These are phyloP conservation scores for Brachypodium distachyon DNA, from an alignment of 202 grass and related monocot species.

Conservation along the genomic window DNA sequence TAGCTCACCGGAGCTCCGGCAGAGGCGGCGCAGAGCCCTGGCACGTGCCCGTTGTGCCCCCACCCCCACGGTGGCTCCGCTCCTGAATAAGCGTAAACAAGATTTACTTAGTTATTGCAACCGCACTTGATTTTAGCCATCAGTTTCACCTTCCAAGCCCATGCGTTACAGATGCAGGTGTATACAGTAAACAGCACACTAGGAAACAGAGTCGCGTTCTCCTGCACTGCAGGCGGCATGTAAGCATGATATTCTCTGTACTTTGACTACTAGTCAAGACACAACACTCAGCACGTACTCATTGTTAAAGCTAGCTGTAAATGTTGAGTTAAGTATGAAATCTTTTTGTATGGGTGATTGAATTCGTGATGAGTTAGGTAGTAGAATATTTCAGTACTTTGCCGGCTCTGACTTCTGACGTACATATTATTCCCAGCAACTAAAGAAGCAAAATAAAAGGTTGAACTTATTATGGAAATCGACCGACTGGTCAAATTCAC, in stretches of 20 bases:
- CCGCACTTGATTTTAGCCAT: not conserved
- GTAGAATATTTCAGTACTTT: not conserved
- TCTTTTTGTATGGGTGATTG: not conserved
- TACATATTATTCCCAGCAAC: not conserved
- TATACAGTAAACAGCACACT: not conserved
- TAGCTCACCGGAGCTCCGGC: no score
- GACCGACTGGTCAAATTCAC: not conserved
- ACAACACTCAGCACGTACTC: not conserved
- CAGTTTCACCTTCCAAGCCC: not conserved
- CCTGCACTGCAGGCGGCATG: not conserved
- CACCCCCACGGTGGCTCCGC: no score
- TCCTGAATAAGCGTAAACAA: no score
- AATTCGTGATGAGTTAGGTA: not conserved
- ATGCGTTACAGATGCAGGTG: not conserved
- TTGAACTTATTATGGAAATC: not conserved
- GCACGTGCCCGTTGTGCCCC: no score
- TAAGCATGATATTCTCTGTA: not conserved
- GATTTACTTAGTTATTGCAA: not conserved
- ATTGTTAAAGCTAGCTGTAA: not conserved
- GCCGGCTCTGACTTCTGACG: not conserved
- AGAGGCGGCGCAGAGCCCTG: no score
- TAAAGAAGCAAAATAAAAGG: not conserved
- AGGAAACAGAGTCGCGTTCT: not conserved
- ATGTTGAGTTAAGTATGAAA: not conserved
- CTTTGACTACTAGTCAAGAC: not conserved